Evolutionary conservation across 2,329 filamentous ascomycete species (phyloP).

Genomic region (Pseudogymnoascus sp.): DNA sequence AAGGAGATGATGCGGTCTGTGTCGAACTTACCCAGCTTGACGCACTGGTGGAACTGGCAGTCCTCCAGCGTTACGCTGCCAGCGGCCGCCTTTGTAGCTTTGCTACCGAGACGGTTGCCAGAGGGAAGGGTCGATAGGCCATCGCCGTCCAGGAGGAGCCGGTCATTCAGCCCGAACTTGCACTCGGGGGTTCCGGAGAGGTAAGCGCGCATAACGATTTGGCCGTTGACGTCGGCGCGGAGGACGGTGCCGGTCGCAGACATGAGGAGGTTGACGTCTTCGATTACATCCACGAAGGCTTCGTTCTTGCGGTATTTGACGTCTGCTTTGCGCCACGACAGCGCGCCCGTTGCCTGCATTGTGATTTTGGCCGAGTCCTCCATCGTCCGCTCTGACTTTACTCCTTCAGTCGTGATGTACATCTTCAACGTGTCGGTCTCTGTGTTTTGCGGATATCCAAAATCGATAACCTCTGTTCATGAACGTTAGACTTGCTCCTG

Average conservation of each 20-base stretch:
- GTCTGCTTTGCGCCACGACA: conserved; percentile 94
- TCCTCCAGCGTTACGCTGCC: conserved; percentile 95
- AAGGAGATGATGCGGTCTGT: conserved; percentile 95
- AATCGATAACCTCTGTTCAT: conserved; percentile 83
- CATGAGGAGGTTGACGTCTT: conserved; percentile 98
- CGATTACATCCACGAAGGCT: conserved; percentile 97
- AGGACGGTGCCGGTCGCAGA: conserved; percentile 94
- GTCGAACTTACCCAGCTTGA: conserved; percentile 95
- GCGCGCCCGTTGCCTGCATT: conserved; percentile 95
- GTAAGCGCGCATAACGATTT: conserved; percentile 98
- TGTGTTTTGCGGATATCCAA: conserved; percentile 97
- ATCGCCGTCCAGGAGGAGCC: conserved; percentile 78
- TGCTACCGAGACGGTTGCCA: conserved; percentile 72
- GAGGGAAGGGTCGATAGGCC: conserved; percentile 58
- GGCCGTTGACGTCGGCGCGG: conserved; percentile 90
- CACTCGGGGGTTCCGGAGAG: conserved; percentile 94
- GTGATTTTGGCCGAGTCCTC: conserved; percentile 97
- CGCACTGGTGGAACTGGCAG: conserved; percentile 98
- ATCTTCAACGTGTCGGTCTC: conserved; percentile 98
- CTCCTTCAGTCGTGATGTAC: conserved; percentile 99
- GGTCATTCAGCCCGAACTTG: conserved; percentile 97
- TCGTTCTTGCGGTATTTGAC: conserved; percentile 99
- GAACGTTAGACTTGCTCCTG: neutral
- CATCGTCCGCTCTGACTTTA: conserved; percentile 79
- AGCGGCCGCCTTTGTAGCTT: conserved; percentile 90